Base-by-base conservation (phyloP, 495 filamentous ascomycete species). In the Tuber umbilicatum region DNA sequence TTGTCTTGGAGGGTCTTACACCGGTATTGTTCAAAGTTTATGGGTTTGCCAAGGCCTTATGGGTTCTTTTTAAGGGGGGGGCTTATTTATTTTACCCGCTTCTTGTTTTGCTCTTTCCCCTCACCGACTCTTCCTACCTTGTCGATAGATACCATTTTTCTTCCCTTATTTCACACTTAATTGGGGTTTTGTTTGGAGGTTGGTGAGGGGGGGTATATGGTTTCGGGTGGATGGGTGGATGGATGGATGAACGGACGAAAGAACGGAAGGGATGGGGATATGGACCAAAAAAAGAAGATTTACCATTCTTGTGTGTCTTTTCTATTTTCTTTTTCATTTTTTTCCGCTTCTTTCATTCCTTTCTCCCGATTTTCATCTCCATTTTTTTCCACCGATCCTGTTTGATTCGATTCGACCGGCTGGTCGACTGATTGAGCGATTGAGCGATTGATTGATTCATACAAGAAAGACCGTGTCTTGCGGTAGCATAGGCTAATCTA, bases 391-490 rank as follows among this genome's bases (percentile, higher is more conserved):
- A 50, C 45, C 12, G 31, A 16, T 64, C 27, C 2, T 64, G 12
- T 64, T 64, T 64, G 55, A 31, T 31, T 64, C 19, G 55, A 5
- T 64, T 64, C 3, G 55, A 35, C n/a, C 19, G 14, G 55, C 31
- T 64, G 0, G 55, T 64, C 55, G 2, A 17, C 12, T 64, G 27
- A 16, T 64, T 31, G 55, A 35, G 12, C 31, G 55, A 64, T 64
- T 64, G 55, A 5, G 16, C 35, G 55, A 2, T 64, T 0, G 12
- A 35, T 64, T 60, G 50, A 60, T 60, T 60, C 43, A 27, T 60
- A 19, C 2, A 73, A 39, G n/a, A 42, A 35, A 70, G 73, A 70
- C 55, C 69, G 77, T 69, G 73, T 73, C 78, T 78, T 79, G 76
- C 75, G 78, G 77, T 74, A n/a, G n/a, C n/a, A 76, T 64, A 35